These are phyloP conservation scores for Phytophthora cryptogea DNA, from an alignment of 352 stramenopile genomes.

Conservation along the genomic window DNA sequence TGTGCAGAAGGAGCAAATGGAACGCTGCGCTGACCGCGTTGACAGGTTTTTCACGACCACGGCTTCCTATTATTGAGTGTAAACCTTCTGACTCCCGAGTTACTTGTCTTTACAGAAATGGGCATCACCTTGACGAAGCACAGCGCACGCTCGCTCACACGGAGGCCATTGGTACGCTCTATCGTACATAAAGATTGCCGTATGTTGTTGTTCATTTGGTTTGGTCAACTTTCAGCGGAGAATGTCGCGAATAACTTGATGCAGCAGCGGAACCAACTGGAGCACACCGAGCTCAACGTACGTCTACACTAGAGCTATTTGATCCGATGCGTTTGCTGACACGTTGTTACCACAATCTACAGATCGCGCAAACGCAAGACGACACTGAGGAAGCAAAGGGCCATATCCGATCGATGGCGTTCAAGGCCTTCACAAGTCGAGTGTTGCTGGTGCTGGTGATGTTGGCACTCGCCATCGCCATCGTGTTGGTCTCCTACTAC, in stretches of 20 bases:
- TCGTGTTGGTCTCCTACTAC: conserved; percentile 73
- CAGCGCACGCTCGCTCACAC: conserved; percentile 76
- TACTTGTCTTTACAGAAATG: conserved; percentile 41
- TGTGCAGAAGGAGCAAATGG: conserved; percentile 49
- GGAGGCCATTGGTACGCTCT: conserved; percentile 61
- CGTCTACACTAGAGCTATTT: conserved; percentile 2
- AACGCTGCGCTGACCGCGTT: conserved; percentile 43
- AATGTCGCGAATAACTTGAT: conserved; percentile 77
- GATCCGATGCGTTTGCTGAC: not conserved
- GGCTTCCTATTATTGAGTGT: not conserved
- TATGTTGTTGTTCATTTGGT: not conserved
- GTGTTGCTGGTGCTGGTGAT: conserved; percentile 65
- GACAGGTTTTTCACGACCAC: conserved; percentile 37
- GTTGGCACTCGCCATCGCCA: conserved; percentile 53
- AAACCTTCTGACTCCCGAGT: not conserved
- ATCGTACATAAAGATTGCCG: not conserved
- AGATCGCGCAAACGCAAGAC: conserved; percentile 69
- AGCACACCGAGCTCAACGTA: conserved; percentile 67
- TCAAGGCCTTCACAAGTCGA: conserved; percentile 70
- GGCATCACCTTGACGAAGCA: conserved; percentile 69
- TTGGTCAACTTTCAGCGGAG: conserved; percentile 34
- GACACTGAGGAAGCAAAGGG: conserved; percentile 65
- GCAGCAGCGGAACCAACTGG: conserved; percentile 69
- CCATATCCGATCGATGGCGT: conserved; percentile 56
- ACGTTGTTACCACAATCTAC: not conserved